A percentile compares a stretch with the other conserved stretches of the same genome.
Evolutionary conservation across 352 stramenopile genomes (phyloP).

Genomic region (Pythium apleroticum): DNA sequence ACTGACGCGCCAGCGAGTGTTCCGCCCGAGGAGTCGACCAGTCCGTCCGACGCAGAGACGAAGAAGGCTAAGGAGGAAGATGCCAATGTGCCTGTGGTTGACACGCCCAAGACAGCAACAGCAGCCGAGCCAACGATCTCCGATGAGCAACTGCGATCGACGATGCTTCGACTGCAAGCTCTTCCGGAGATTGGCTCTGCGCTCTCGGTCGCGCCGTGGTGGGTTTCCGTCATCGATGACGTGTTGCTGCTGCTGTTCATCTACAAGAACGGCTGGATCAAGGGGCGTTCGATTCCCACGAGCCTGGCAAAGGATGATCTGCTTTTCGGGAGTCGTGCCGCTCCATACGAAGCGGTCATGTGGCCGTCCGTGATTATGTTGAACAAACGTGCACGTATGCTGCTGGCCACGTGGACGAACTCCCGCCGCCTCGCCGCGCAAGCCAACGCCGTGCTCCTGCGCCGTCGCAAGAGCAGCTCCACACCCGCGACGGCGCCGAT

Average conservation of each 20-base stretch:
- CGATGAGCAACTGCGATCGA: conserved; percentile 25
- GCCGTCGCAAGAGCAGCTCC: conserved; percentile 11
- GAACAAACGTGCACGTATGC: conserved; percentile 49
- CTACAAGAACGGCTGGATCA: conserved; percentile 72
- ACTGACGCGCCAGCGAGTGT: background rate
- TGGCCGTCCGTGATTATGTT: conserved; percentile 58
- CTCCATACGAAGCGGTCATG: conserved; percentile 12
- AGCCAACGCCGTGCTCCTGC: conserved; percentile 3
- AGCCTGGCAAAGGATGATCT: conserved; percentile 41
- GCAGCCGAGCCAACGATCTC: conserved; percentile 3
- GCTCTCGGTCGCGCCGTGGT: conserved; percentile 60
- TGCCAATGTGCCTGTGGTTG: background rate
- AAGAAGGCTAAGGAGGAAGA: background rate
- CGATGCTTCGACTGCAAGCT: conserved; percentile 42
- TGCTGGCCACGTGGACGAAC: conserved; percentile 56
- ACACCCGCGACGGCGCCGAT: background rate
- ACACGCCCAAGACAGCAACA: background rate
- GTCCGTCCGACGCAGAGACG: background rate
- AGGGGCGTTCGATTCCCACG: conserved; percentile 36
- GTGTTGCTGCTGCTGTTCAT: conserved; percentile 69
- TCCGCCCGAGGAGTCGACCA: background rate
- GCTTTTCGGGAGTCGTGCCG: conserved; percentile 60
- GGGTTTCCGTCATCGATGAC: conserved; percentile 76
- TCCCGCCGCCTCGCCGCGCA: conserved; percentile 20
- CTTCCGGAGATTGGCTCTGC: conserved; percentile 38